Conservation (phyloP, 176 grass and related monocot genomes). For the Triticum urartu region DNA sequence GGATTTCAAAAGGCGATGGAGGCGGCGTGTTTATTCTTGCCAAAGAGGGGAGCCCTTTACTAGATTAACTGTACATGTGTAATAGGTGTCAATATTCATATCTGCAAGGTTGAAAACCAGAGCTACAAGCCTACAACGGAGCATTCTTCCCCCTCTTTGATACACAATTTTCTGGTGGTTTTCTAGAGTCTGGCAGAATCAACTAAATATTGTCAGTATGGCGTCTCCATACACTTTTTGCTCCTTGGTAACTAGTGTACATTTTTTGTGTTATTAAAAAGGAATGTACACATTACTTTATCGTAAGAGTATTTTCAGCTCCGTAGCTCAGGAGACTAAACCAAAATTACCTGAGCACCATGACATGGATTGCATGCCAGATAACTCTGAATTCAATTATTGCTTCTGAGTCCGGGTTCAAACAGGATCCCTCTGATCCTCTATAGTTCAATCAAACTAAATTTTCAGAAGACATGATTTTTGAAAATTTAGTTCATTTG, state of each 20-base stretch:
- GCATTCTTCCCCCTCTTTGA: neutral
- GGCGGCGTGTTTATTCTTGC: slow-evolving; percentile 85
- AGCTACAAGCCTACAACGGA: neutral
- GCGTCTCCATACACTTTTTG: neutral
- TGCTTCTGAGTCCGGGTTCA: neutral
- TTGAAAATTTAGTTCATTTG: too few relatives aligned
- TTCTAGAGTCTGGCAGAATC: neutral
- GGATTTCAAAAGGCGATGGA: slow-evolving; percentile 89
- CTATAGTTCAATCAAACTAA: too few relatives aligned
- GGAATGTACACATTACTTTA: neutral
- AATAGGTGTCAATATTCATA: slow-evolving; percentile 1
- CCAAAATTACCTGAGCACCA: neutral
- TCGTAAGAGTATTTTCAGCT: neutral
- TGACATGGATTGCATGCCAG: neutral
- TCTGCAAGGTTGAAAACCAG: neutral
- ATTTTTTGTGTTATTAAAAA: neutral
- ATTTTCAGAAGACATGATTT: too few relatives aligned
- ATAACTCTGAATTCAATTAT: neutral
- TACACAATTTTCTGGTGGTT: neutral
- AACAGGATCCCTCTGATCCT: too few relatives aligned
- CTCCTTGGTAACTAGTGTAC: neutral
- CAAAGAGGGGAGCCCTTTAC: slow-evolving; percentile 79
- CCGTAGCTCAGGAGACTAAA: neutral
- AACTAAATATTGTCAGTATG: neutral
- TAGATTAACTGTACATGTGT: slow-evolving; percentile 55